Evolutionary conservation across 2,329 filamentous ascomycete genomes (phyloP), one percentile per base, ranked within the genome.

Genomic region (Cladosporium austrohemisphaericum): DNA sequence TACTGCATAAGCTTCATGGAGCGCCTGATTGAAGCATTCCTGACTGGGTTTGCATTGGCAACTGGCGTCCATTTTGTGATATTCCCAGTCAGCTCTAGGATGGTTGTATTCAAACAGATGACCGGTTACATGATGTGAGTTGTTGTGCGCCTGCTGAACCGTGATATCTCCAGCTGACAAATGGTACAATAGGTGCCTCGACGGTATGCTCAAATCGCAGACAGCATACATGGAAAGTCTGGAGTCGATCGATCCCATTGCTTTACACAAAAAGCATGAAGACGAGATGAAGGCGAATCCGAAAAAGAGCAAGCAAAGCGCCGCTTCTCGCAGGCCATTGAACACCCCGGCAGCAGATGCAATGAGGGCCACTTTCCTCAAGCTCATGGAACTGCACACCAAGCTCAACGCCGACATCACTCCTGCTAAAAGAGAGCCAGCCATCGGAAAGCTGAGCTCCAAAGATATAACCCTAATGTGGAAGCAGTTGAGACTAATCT

Each of bases 361-460:
- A 25, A 59, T 59, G 48, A 51, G 60, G 52, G 55, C 62, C 51
- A 46, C 56, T 7, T 35, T 64, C 22, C 52, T 48, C 16, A 60
- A 65, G 46, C 49, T 62, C 5, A 60, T 61, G 20, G 80, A 77
- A n/a, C 66, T 89, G 2, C 76, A 83, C 50, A 83, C 81, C 1
- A 88, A 87, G 63, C 70, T 89, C 4, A 75, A 82, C 46, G 76
- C 74, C 0, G 86, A 90, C 55, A 65, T 89, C 28, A 73, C 76
- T 1, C 88, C 87, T 61, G 86, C 84, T 0, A 88, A 89, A 65
- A 75, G 85, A 36, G 86, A 91, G 56, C 66, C 85, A n/a, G 85
- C 84, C 0, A 81, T 79, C 63, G 85, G 85, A 0, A 84, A 85
- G 55, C 67, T 88, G 5, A 74, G 76, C 11, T 76, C 83, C 0